Evolutionary conservation across 1,139 yeast species (phyloP).

Genomic region (Candida frijolesensis): DNA sequence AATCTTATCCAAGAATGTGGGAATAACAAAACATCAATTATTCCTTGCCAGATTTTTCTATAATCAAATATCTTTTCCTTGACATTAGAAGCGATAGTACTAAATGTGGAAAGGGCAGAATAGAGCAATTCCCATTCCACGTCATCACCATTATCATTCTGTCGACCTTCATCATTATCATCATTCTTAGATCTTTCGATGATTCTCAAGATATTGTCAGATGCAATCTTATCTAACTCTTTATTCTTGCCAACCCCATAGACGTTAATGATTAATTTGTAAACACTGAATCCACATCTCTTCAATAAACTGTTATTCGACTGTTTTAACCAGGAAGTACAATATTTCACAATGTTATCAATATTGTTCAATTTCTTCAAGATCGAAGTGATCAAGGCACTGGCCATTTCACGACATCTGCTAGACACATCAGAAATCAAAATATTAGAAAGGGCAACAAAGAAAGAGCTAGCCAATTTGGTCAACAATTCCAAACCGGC

Average conservation of each 20-base stretch:
- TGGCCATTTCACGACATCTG: constrained; percentile 87
- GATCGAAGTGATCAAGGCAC: constrained; percentile 59
- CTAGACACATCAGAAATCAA: constrained; percentile 76
- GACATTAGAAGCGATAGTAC: constrained; percentile 35
- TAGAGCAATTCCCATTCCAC: constrained; percentile 80
- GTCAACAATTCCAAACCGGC: constrained; percentile 63
- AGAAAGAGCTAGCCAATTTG: constrained; percentile 72
- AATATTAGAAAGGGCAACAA: constrained; percentile 78
- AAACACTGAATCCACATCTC: constrained; percentile 78
- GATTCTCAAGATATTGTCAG: constrained; percentile 38
- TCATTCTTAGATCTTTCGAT: constrained; percentile 34
- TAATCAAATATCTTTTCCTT: constrained; percentile 36
- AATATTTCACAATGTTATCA: constrained; percentile 56
- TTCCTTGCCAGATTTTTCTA: constrained; percentile 50
- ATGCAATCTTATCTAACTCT: constrained; percentile 42
- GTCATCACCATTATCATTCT: constrained; percentile 17
- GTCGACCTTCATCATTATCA: constrained; percentile 23
- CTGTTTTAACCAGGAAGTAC: constrained; percentile 69
- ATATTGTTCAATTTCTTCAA: constrained; percentile 51
- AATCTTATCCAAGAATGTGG: constrained; percentile 95
- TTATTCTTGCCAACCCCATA: constrained; percentile 46
- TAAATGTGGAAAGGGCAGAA: constrained; percentile 59
- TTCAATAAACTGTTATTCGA: constrained; percentile 54
- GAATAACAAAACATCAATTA: constrained; percentile 63
- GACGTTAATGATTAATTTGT: constrained; percentile 61